A percentile compares a stretch with the other conserved stretches of the same genome.
phyloP scores from a whole-genome alignment of 352 stramenopile genomes.

The Aphanomyces invadans region DNA sequence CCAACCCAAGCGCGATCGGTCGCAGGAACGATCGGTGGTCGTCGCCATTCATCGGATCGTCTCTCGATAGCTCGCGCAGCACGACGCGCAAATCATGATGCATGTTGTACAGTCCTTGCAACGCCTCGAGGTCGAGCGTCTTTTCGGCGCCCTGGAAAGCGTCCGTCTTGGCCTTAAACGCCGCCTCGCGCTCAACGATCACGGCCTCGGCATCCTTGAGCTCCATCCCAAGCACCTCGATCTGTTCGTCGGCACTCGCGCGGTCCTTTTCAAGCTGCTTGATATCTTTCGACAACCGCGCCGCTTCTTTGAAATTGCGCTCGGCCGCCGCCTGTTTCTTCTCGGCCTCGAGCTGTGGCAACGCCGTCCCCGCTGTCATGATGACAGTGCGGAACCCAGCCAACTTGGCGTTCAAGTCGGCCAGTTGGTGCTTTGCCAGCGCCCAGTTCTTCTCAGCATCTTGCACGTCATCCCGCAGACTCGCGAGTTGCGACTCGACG shows the following conservation, averaged over 20 bases:
- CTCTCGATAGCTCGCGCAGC: conserved; percentile 58
- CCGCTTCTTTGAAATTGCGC: conserved; percentile 83
- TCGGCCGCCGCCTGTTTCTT: conserved; percentile 69
- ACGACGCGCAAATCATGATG: conserved; percentile 47
- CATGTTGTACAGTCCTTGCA: conserved; percentile 76
- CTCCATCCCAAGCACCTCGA: conserved; percentile 77
- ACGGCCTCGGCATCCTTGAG: conserved; percentile 66
- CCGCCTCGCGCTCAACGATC: conserved; percentile 55
- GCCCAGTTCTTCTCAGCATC: conserved; percentile 68
- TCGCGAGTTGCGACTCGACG: conserved; percentile 58
- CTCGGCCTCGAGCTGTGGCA: conserved; percentile 66
- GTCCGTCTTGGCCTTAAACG: conserved; percentile 70
- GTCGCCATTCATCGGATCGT: conserved; percentile 43
- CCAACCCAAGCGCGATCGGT: conserved; percentile 52
- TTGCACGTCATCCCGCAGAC: conserved; percentile 54
- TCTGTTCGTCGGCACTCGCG: conserved; percentile 66
- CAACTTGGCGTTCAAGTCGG: conserved; percentile 68
- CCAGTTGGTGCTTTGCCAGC: conserved; percentile 63
- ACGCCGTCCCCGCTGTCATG: conserved; percentile 67
- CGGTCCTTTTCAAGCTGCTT: conserved; percentile 82
- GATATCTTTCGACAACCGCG: conserved; percentile 79
- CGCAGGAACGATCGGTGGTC: conserved; percentile 41
- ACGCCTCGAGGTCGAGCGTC: conserved; percentile 50
- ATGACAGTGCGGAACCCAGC: conserved; percentile 71
- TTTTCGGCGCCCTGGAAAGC: conserved; percentile 70